These are phyloP conservation scores for Inonotus obliquus DNA, from an alignment of 1,284 basidiomycete genomes.

Conservation along the genomic window DNA sequence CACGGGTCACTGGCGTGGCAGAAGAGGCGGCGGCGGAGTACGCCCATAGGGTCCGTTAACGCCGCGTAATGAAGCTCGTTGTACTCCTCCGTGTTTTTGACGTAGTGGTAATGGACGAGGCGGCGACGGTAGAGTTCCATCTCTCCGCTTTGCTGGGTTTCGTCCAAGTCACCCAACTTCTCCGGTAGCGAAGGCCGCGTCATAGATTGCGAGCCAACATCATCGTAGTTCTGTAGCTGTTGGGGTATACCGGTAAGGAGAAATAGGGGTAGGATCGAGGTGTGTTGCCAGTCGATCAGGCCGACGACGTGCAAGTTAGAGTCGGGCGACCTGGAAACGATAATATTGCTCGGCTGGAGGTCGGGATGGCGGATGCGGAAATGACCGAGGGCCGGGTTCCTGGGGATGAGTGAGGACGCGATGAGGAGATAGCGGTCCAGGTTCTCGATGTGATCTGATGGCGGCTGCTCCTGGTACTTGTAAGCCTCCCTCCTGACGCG, in stretches of 20 bases:
- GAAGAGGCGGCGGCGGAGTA: slow-evolving; percentile 34
- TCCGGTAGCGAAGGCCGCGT: slow-evolving; percentile 36
- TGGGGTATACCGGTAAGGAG: slow-evolving; percentile 41
- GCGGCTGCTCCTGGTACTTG: slow-evolving; percentile 44
- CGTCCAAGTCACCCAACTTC: slow-evolving; percentile 31
- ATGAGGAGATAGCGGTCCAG: slow-evolving; percentile 36
- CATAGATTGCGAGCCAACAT: slow-evolving; percentile 33
- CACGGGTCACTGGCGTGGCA: slow-evolving; percentile 34
- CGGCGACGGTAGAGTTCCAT: slow-evolving; percentile 34
- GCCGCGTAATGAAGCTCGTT: slow-evolving; percentile 37
- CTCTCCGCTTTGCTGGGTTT: slow-evolving; percentile 27
- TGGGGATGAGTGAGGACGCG: slow-evolving; percentile 33
- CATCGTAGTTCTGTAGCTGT: slow-evolving; percentile 41
- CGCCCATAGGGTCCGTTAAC: slow-evolving; percentile 30
- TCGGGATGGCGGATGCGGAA: slow-evolving; percentile 46
- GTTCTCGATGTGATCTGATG: slow-evolving; percentile 37
- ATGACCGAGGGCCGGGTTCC: slow-evolving; percentile 27
- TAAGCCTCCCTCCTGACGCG: slow-evolving; percentile 41
- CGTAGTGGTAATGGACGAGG: slow-evolving; percentile 44
- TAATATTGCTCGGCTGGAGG: slow-evolving; percentile 36
- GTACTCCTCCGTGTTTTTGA: slow-evolving; percentile 35
- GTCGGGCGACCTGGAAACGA: slow-evolving; percentile 32
- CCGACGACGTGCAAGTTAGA: slow-evolving; percentile 31
- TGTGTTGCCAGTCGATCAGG: slow-evolving; percentile 39
- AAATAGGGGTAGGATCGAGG: slow-evolving; percentile 42